A percentile compares a stretch with the other conserved stretches of the same genome.
phyloP scores from a whole-genome alignment of 148 eudicot genomes.

The Amaranthus hypochondriacus region DNA sequence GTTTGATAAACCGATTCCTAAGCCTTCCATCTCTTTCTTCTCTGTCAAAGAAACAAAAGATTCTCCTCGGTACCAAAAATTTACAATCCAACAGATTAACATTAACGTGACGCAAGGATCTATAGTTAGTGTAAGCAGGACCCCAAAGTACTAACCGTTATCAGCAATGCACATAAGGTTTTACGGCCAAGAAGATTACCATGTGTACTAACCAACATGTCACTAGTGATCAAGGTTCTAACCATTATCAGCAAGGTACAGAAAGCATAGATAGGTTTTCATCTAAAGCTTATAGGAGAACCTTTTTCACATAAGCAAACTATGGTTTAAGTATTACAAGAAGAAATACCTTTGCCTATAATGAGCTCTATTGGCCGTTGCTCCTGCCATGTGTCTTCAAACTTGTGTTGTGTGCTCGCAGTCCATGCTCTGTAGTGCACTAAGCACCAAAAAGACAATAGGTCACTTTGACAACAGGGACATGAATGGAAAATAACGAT shows the following conservation, averaged over 20 bases:
- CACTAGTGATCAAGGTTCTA: background rate
- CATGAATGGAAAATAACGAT: background rate
- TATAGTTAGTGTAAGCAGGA: background rate
- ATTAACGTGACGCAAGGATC: background rate
- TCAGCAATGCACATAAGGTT: background rate
- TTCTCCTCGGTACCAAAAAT: background rate
- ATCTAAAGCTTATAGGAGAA: background rate
- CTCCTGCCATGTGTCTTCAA: slow-evolving; percentile 97
- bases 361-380: slow-evolving; percentile 77
- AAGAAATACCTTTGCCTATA: slow-evolving; percentile 73
- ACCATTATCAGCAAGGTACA: background rate
- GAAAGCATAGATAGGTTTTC: background rate
- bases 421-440: slow-evolving; percentile 97
- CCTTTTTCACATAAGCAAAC: slow-evolving; percentile 2
- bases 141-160: background rate
- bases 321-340: slow-evolving; percentile 3
- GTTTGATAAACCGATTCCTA: slow-evolving; percentile 72
- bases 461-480: background rate
- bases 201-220: background rate
- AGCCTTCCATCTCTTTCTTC: slow-evolving; percentile 84
- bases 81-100: background rate
- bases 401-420: slow-evolving; percentile 83
- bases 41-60: slow-evolving; percentile 42
- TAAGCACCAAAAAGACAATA: slow-evolving; percentile 24
- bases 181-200: too few species aligned